Percentiles rank a stretch among this genome's conserved stretches.
Evolutionary conservation across 1,139 yeast genomes (phyloP).

Genomic region (Zhuliangozyma blackwelliae): DNA sequence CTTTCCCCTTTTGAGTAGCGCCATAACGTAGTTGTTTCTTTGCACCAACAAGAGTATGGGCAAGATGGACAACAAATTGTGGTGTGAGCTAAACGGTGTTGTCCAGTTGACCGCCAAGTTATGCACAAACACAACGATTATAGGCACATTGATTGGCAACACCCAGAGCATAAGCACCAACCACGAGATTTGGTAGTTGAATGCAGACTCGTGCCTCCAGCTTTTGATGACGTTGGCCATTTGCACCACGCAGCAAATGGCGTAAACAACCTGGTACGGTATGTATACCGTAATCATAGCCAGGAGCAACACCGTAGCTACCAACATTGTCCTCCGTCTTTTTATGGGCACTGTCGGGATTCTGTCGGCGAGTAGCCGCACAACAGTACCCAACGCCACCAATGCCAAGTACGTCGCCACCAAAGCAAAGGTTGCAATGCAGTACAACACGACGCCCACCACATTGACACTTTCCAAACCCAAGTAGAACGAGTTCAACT

Average conservation of each 20-base stretch:
- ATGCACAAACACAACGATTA: slow-evolving; percentile 65
- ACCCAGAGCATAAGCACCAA: slow-evolving; percentile 62
- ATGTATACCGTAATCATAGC: slow-evolving; percentile 52
- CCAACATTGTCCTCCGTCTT: not conserved
- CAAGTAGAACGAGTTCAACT: slow-evolving; percentile 46
- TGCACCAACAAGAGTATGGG: slow-evolving; percentile 56
- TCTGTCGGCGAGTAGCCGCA: slow-evolving; percentile 3
- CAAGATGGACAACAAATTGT: slow-evolving; percentile 60
- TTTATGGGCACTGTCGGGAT: not conserved
- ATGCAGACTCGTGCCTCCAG: slow-evolving; percentile 9
- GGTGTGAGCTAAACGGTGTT: slow-evolving; percentile 75
- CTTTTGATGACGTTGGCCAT: slow-evolving; percentile 37
- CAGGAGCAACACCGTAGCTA: slow-evolving; percentile 18
- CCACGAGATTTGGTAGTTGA: slow-evolving; percentile 53
- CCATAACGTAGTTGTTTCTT: slow-evolving; percentile 20
- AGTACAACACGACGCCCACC: slow-evolving; percentile 46
- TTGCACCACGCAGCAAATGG: slow-evolving; percentile 56
- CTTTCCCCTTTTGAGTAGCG: slow-evolving; percentile 9
- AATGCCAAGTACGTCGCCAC: slow-evolving; percentile 23
- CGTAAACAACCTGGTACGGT: slow-evolving; percentile 77
- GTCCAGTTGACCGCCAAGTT: slow-evolving; percentile 66
- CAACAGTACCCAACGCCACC: slow-evolving; percentile 3
- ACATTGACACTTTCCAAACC: slow-evolving; percentile 55
- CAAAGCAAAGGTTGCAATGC: slow-evolving; percentile 50
- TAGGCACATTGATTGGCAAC: slow-evolving; percentile 65